These are phyloP conservation scores for Trichaptum fuscoviolaceum DNA, from an alignment of 768 basidiomycete species.

Conservation along the genomic window DNA sequence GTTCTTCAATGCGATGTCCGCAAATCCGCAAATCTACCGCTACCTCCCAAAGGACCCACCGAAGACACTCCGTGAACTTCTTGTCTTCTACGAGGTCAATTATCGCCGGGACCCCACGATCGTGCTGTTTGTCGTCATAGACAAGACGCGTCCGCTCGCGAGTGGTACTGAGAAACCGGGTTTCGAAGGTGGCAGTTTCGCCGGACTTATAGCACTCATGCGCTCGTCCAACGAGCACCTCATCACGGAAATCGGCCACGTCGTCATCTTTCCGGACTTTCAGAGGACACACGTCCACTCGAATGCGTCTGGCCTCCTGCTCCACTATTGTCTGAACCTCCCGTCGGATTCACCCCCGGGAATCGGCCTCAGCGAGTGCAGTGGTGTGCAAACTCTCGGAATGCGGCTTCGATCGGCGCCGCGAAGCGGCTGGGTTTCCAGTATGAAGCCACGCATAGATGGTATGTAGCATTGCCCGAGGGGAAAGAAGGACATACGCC, in stretches of 20 bases:
- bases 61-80: constrained; percentile 29
- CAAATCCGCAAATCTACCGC: constrained; percentile 37
- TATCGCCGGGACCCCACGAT: constrained; percentile 29
- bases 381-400: constrained; percentile 51
- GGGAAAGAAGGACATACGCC: constrained; percentile 28
- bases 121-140: constrained; percentile 48
- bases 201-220: constrained; percentile 49
- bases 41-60: constrained; percentile 52
- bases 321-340: constrained; percentile 33
- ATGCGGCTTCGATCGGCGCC: constrained; percentile 40
- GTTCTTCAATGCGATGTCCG: constrained; percentile 30
- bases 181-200: constrained; percentile 27
- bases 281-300: constrained; percentile 62
- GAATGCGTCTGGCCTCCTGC: constrained; percentile 33
- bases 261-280: constrained; percentile 51
- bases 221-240: constrained; percentile 38
- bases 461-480: constrained; percentile 45
- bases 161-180: constrained; percentile 13
- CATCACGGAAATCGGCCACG: constrained; percentile 48
- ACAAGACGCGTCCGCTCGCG: constrained; percentile 36
- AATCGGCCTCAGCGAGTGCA: constrained; percentile 57
- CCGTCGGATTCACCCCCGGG: constrained; percentile 35
- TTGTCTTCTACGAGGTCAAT: constrained; percentile 28
- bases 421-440: constrained; percentile 60
- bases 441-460: constrained; percentile 46